Evolutionary conservation across 129 eudicot species (phyloP).

Genomic region (Tagetes erecta): DNA sequence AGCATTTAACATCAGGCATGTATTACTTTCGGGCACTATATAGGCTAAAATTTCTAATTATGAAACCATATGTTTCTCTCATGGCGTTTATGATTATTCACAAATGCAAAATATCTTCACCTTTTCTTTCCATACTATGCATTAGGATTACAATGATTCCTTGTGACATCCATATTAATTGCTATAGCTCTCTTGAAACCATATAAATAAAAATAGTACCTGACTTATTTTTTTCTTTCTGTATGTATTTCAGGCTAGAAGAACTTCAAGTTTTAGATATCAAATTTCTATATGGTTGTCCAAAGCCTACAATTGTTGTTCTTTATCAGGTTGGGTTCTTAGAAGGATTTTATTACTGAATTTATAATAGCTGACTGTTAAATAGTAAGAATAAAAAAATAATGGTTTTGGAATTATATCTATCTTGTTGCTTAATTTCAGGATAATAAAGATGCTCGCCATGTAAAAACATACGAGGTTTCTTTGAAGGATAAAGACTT

Average conservation of each 20-base stretch:
- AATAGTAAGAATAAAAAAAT: background rate
- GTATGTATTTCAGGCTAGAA: slow-evolving; percentile 68
- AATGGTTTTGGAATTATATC: background rate
- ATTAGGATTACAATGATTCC: background rate
- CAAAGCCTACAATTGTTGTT: slow-evolving; percentile 93
- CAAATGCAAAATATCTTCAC: background rate
- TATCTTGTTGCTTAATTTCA: slow-evolving; percentile 34
- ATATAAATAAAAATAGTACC: background rate
- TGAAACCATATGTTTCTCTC: slow-evolving; percentile 10
- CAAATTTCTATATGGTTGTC: slow-evolving; percentile 90
- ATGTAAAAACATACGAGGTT: slow-evolving; percentile 94
- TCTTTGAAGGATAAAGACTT: slow-evolving; percentile 93
- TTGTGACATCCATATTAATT: background rate
- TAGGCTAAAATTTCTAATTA: background rate
- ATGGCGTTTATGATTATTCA: background rate
- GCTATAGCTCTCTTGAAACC: background rate
- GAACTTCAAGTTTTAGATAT: slow-evolving; percentile 99
- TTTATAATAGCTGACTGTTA: background rate
- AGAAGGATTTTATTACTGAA: background rate
- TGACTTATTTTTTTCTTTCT: background rate
- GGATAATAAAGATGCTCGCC: slow-evolving; percentile 98
- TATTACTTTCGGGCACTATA: slow-evolving; percentile 1
- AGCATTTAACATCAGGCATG: slow-evolving; percentile 95
- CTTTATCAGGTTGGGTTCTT: slow-evolving; percentile 78
- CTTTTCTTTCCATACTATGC: background rate